Evolutionary conservation across 306 rosid species (phyloP), one percentile per base, ranked within the genome.

Genomic region (Malus sylvestris): DNA sequence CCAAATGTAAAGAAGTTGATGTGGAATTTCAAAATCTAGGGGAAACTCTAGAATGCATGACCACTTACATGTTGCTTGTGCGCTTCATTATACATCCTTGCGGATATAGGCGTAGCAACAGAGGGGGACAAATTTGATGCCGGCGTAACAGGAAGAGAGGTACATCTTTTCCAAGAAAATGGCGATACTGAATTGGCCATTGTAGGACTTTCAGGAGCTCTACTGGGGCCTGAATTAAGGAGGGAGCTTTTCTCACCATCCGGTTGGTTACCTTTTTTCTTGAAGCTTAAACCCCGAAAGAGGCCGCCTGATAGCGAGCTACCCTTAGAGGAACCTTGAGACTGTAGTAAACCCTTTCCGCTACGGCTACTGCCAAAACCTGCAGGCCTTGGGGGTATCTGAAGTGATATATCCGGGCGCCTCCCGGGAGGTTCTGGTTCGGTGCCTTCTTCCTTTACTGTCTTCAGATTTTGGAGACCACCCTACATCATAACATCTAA

Each of bases 361-460:
- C 88, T 84, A 5, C 77, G 73, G 64, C 88, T 83, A 73, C 78
- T 85, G 57, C 93, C 88, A 38, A 90, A 86, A 23, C 90, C 96
- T 35, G 38, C 22, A 46, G 90, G 89, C 81, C 91, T 90, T 15
- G 92, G 96, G 45, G 98, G 98, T 82, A 92, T 92, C 90, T 92
- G 97, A 88, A 92, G 97, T 44, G 96, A 90, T 76, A 95, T 92
- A 70, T 92, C 97, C 0, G 98, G 98, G 29, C 92, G 96, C 80
- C 77, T 92, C 71, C 93, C 87, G 3, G 79, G 49, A 15, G 79
- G 77, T 71, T 83, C 88, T 53, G 78, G 60, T 16, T 84, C 84
- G 9, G 83, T 73, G 75, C 58, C 76, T 70, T 87, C 91, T 78
- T 83, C 85, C 76, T 85, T 83, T 62, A 67, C 46, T 16, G 82